Percentiles rank a stretch among this genome's conserved stretches.
phyloP scores from a whole-genome alignment of 805 yeast species.

The Saccharomycopsis sp. region DNA sequence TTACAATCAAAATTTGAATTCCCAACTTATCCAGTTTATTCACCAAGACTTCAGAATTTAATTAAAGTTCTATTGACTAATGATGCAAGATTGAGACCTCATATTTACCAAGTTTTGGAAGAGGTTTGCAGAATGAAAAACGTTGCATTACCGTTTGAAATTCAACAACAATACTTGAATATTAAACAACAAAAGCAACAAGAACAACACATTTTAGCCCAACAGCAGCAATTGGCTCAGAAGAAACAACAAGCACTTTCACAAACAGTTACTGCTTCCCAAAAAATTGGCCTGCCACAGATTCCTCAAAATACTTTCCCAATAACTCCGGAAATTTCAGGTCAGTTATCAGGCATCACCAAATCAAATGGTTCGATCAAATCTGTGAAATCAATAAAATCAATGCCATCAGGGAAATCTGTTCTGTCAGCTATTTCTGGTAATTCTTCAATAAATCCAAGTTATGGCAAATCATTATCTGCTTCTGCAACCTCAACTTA shows the following conservation, averaged over 20 bases:
- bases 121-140: conserved; percentile 58
- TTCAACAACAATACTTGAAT: conserved; percentile 22
- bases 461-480: not conserved
- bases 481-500: not conserved
- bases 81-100: conserved; percentile 78
- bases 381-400: conserved; percentile 15
- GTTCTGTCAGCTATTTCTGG: conserved; percentile 7
- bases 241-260: not conserved
- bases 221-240: not conserved
- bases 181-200: conserved; percentile 14
- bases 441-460: conserved; percentile 4
- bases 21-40: conserved; percentile 60
- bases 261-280: not conserved
- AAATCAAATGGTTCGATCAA: conserved; percentile 4
- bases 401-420: conserved; percentile 17
- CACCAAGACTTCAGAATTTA: conserved; percentile 66
- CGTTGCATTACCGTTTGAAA: conserved; percentile 38
- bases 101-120: conserved; percentile 68
- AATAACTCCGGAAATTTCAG: not conserved
- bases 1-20: conserved; percentile 77
- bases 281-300: not conserved
- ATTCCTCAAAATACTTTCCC: not conserved
- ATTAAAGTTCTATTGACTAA: conserved; percentile 77
- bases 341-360: conserved; percentile 9
- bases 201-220: not conserved